Evolutionary conservation across 2,329 filamentous ascomycete genomes (phyloP), one percentile per base, ranked within the genome.

Genomic region (Aspergillus unguis): DNA sequence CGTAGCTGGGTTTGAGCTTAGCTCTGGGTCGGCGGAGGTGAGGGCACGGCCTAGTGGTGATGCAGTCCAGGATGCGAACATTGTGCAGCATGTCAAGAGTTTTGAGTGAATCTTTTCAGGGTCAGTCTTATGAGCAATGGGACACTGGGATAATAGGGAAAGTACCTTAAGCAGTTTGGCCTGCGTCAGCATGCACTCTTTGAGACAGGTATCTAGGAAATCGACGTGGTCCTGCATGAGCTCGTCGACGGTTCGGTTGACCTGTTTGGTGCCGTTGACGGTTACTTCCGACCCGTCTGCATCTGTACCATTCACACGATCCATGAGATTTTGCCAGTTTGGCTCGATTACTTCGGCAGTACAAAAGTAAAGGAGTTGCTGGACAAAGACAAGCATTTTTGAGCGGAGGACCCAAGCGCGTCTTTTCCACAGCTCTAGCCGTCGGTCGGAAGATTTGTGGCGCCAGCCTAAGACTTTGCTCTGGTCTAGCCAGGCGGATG

Each of bases 191-290:
- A 97, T 97, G 77, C 94, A 97, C 75, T 97, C 94, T 74, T 97
- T 99, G 64, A 99, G 78, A 70, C 94, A 99, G 3, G 94, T 97
- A 64, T 96, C 94, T 44, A 99, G 76, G 70, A 99, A 99, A 73
- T 97, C 94, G 55, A 99, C 92, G 73, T 99, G 94, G 66, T 97
- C 92, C 74, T 97, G 90, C 94, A 99, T 99, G 66, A 99, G 75
- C 74, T 97, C 91, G 66, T 99, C 94, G 1, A 99, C 94, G 0
- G 94, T 99, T 35, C 91, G 71, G 62, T 83, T 85, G n/a, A 79
- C 78, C 52, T 80, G 75, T 48, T 70, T 74, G 32, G 66, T 70
- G 28, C 68, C 72, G 57, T 66, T 74, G 50, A 65, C 65, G 5
- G 66, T 65, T 48, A 69, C 64, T 62, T 67, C 71, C 37, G 63